Evolutionary conservation across 805 yeast genomes (phyloP), one percentile per base, ranked within the genome.

Genomic region (Hanseniaspora nectarophila): DNA sequence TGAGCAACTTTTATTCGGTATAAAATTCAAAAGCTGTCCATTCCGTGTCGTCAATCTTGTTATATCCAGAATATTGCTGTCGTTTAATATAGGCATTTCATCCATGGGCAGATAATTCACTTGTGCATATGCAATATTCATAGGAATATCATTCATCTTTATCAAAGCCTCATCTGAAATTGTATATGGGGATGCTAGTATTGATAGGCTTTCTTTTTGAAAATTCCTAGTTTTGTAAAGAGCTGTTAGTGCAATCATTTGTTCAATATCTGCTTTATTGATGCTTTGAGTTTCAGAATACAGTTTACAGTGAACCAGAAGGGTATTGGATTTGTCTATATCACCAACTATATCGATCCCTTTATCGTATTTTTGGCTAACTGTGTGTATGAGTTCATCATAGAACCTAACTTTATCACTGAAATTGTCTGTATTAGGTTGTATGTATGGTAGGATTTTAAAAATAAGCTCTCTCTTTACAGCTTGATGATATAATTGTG

Each of bases 341-440:
- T 49, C 51, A 1, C 66, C 67, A 12, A 53, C 55, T 2, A 66
- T 58, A 56, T 66, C 70, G 5, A 65, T 59, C 4, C 70, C 70
- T 8, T 58, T 61, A 54, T 66, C 70, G 54, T 62, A 58, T 4
- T 65, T 60, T 12, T 68, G 69, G 10, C 70, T 69, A 2, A 63
- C 56, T 35, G 60, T 59, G 29, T 53, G 46, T 7, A 62, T 43
- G 5, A 58, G 43, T 18, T 50, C 51, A 61, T 64, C 43, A 29
- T 15, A 35, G 16, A 15, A 16, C 13, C n/a, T 34, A 15, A 26
- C 43, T 5, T 33, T 38, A 5, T 20, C 18, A 2, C 34, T 12
- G 24, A 28, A 23, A 18, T 33, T 33, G 2, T 12, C 28, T 15
- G 4, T 4, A 24, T 18, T 5, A 5, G 15, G n/a, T 43, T 31